phyloP scores from a whole-genome alignment of 805 yeast genomes.

The Gaillardinia entomophila region DNA sequence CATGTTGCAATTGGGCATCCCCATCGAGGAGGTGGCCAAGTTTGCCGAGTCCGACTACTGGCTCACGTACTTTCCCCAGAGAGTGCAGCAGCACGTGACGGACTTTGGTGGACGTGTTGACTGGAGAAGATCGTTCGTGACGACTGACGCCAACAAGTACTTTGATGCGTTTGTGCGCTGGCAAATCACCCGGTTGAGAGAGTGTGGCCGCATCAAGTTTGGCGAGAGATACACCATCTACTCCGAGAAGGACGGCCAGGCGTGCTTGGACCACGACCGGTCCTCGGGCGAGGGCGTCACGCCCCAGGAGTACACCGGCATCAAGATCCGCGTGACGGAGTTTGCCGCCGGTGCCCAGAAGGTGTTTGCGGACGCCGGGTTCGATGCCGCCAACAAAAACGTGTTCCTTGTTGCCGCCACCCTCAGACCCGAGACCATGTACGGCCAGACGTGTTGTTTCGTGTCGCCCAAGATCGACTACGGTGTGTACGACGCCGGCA shows the following conservation, averaged over 20 bases:
- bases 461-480: conserved; percentile 92
- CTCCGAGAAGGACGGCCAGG: conserved; percentile 97
- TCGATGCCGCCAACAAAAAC: conserved; percentile 50
- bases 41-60: conserved; percentile 92
- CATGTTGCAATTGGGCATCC: conserved; percentile 89
- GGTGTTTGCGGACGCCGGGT: conserved; percentile 39
- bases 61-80: conserved; percentile 88
- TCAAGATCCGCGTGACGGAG: conserved; percentile 72
- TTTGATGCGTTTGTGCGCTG: conserved; percentile 88
- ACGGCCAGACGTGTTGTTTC: conserved; percentile 97
- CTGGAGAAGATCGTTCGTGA: conserved; percentile 95
- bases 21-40: conserved; percentile 73
- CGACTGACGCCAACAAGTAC: conserved; percentile 93
- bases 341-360: conserved; percentile 54
- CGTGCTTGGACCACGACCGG: conserved; percentile 99
- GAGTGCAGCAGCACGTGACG: conserved; percentile 74
- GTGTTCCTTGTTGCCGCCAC: conserved; percentile 91
- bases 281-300: conserved; percentile 93
- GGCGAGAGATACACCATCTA: conserved; percentile 97
- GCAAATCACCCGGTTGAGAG: conserved; percentile 89
- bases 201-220: conserved; percentile 85
- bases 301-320: conserved; percentile 94
- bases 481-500: conserved; percentile 85
- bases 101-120: conserved; percentile 89
- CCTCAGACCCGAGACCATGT: conserved; percentile 97